Evolutionary conservation across 2,329 filamentous ascomycete species (phyloP), one percentile per base, ranked within the genome.

Genomic region (Aphanoascus verrucosus): DNA sequence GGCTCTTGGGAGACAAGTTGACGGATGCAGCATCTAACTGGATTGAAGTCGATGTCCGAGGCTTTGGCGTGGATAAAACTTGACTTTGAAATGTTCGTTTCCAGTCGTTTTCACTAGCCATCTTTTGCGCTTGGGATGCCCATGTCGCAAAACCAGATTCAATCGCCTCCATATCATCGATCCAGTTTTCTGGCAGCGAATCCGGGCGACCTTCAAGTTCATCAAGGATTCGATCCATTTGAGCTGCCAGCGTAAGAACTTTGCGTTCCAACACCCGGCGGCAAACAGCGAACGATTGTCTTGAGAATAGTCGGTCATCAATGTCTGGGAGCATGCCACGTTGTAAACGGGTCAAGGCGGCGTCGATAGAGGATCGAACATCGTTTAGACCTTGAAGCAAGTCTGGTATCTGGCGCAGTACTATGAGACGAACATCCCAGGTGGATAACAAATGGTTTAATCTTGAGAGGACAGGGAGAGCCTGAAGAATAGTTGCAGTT

Each of bases 401-500:
- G 1, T 74, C 70, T 0, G 91, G 86, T 0, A 91, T 79, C 60
- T 84, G 83, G 49, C 81, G 80, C 38, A 96, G 72, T 4, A 96
- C 83, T 1, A 79, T 72, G 12, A 97, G 71, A 17, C 93, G 84
- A 40, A 86, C 77, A 23, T 78, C 82, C 93, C 93, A 98, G 1
- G 78, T 77, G 53, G 82, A 80, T 48, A 97, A 74, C n/a, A 94
- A 70, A 7, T 79, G 77, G 52, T 81, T 82, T 19, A 98, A 70
- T 52, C 79, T 83, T 8, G 88, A 85, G 41, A 96, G 72, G 55
- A 86, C 84, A 1, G 93, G 93, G 17, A 98, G 76, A 2, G 88
- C 82, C 64, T 93, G 87, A n/a, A 98, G 72, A 15, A 95, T 86
- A 34, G 91, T 94, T 28, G 90, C 87, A 1, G 93, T 96, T 54